phyloP scores from a whole-genome alignment of 257 asterid genomes.

The Verbascum thapsus region DNA sequence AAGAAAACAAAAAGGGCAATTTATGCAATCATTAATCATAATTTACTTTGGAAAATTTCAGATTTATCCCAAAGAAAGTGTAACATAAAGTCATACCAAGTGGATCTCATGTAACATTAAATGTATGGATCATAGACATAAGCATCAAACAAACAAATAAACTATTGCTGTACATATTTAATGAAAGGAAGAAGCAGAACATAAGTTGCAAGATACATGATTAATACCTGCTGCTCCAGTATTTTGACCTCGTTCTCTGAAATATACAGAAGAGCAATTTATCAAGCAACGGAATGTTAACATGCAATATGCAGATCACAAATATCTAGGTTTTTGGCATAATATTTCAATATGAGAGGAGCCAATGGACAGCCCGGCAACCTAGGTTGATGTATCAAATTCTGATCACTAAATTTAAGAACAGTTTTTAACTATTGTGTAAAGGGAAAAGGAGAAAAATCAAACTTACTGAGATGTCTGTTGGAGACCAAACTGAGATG shows the following conservation, averaged over 20 bases:
- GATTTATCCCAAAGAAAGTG: neutral
- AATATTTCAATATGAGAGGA: neutral
- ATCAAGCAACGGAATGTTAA: neutral
- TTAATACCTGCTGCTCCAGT: slow-evolving; percentile 17
- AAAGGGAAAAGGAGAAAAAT: neutral
- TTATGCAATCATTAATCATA: neutral
- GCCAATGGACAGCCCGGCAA: neutral
- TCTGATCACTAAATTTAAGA: neutral
- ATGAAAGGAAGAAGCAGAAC: neutral
- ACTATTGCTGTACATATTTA: neutral
- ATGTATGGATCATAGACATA: neutral
- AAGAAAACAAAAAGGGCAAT: neutral
- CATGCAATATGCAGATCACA: neutral
- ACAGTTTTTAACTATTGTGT: neutral
- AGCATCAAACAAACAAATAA: slow-evolving; percentile 1
- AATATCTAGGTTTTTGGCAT: neutral
- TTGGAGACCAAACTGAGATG: slow-evolving; percentile 51
- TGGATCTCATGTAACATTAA: neutral
- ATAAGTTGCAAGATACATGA: neutral
- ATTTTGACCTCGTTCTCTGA: slow-evolving; percentile 19
- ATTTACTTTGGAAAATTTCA: neutral
- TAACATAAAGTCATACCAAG: slow-evolving; percentile 2
- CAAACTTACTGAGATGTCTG: slow-evolving; percentile 47
- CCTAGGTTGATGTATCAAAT: neutral
- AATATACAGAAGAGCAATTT: neutral